These are phyloP conservation scores for Phoma sp. DNA, from an alignment of 2,329 filamentous ascomycete genomes.

Conservation along the genomic window DNA sequence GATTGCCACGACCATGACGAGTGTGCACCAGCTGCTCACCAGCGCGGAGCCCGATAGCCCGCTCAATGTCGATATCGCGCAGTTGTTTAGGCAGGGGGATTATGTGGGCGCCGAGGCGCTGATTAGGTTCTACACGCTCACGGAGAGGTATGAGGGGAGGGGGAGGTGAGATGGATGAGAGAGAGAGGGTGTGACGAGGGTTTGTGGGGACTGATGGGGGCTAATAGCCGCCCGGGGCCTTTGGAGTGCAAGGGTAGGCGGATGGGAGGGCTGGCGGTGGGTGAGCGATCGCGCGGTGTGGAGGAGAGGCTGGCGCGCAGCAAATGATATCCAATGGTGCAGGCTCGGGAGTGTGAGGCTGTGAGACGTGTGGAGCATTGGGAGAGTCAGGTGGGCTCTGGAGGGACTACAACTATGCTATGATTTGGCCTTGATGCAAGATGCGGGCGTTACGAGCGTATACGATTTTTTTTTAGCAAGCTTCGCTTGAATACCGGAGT, in stretches of 20 bases:
- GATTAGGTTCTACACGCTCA: slow-evolving; percentile 72
- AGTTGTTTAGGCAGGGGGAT: slow-evolving; percentile 72
- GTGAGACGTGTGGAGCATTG: background rate
- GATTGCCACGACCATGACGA: slow-evolving; percentile 74
- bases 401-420: background rate
- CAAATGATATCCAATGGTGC: background rate
- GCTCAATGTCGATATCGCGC: slow-evolving; percentile 79
- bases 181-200: background rate
- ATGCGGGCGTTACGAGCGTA: background rate
- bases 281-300: too few relatives aligned
- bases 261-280: too few relatives aligned
- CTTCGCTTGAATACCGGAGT: background rate
- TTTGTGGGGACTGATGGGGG: background rate
- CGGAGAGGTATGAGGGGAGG: slow-evolving; percentile 52
- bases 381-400: background rate
- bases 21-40: slow-evolving; percentile 71
- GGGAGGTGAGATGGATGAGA: background rate
- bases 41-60: slow-evolving; percentile 76
- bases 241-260: too few relatives aligned
- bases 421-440: background rate
- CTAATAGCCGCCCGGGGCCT: too few relatives aligned
- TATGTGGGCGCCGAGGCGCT: slow-evolving; percentile 69
- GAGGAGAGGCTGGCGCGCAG: too few relatives aligned
- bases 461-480: background rate
- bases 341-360: background rate